Conservation (phyloP, 2,329 filamentous ascomycete species). For the Fusarium mexicanum region DNA sequence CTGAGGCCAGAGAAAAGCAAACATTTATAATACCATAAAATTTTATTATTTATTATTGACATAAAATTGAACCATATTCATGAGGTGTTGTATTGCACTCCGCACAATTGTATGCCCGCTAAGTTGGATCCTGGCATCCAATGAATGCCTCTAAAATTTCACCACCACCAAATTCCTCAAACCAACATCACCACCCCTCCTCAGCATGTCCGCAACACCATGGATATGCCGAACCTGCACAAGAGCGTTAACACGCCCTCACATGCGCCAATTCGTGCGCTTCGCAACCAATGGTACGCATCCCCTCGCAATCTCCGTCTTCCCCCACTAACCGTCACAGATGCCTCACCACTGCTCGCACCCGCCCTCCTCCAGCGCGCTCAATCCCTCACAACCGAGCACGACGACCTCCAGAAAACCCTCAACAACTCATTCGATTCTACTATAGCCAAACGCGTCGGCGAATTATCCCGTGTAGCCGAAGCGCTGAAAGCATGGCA, state of each 20-base stretch:
- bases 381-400: constrained; percentile 65
- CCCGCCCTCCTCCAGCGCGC: constrained; percentile 69
- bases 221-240: constrained; percentile 52
- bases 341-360: constrained; percentile 52
- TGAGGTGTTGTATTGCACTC: not conserved
- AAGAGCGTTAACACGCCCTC: constrained; percentile 42
- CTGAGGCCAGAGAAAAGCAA: too few species aligned
- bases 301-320: rapidly evolving
- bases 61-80: not conserved
- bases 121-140: not conserved
- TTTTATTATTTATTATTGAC: rapidly evolving
- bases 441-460: constrained; percentile 66
- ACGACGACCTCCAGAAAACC: constrained; percentile 61
- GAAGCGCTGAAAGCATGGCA: constrained; percentile 69
- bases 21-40: too few species aligned
- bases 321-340: constrained; percentile 7
- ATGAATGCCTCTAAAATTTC: constrained; percentile 37
- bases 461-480: constrained; percentile 68
- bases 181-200: constrained; percentile 5
- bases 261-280: constrained; percentile 44
- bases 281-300: constrained; percentile 46
- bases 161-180: not conserved
- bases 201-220: constrained; percentile 47
- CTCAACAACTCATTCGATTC: constrained; percentile 66
- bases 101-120: constrained; percentile 24